phyloP scores from a whole-genome alignment of 1,284 basidiomycete species.

The Austroboletus novae-zelandiae region DNA sequence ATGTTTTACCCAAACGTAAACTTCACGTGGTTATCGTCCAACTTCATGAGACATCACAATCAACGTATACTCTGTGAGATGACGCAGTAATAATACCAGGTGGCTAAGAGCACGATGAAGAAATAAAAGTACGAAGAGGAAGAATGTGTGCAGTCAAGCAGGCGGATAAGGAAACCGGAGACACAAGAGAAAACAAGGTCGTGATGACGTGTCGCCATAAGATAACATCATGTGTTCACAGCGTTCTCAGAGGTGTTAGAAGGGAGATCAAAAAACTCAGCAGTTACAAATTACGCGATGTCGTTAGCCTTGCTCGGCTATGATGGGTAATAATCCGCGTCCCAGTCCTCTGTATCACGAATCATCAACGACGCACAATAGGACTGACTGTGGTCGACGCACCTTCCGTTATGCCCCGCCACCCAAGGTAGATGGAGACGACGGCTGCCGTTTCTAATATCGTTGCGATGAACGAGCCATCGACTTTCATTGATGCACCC shows the following conservation, averaged over 20 bases:
- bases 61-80: constrained; percentile 1
- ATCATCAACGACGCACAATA: constrained; percentile 4
- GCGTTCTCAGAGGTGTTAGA: constrained; percentile 1
- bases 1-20: no score
- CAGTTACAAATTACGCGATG: constrained; percentile 13
- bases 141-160: neutral
- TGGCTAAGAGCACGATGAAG: neutral
- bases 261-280: constrained; percentile 4
- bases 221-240: neutral
- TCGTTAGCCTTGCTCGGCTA: constrained; percentile 5
- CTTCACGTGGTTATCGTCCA: no score
- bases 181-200: neutral
- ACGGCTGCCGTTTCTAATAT: constrained; percentile 72
- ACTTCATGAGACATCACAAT: constrained; percentile 4
- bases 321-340: constrained; percentile 29
- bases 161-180: neutral
- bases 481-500: constrained; percentile 65
- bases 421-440: constrained; percentile 69
- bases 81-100: constrained; percentile 3
- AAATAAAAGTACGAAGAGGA: constrained; percentile 3
- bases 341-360: constrained; percentile 28
- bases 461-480: constrained; percentile 81
- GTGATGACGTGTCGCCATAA: constrained; percentile 8
- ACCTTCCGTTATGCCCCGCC: constrained; percentile 86
- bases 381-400: constrained; percentile 24